These are phyloP conservation scores for Deuterostichococcus epilithicus DNA, from an alignment of 139 green algal species.

Conservation along the genomic window DNA sequence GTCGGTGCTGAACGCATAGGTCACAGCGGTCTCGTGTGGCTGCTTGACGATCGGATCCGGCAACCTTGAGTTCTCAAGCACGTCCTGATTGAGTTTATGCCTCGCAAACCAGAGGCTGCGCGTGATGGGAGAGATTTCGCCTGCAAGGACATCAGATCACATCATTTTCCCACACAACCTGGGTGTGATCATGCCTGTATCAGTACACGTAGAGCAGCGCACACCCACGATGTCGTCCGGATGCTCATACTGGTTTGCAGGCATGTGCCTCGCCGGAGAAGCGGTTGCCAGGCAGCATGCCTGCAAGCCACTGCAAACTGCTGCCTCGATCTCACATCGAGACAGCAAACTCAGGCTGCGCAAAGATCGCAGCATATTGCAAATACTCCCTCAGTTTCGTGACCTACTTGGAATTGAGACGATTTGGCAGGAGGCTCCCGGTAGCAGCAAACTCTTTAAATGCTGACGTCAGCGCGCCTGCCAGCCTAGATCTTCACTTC, in stretches of 20 bases:
- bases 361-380: too few relatives aligned
- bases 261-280: not conserved
- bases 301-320: too few relatives aligned
- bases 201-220: not conserved
- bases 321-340: too few relatives aligned
- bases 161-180: not conserved
- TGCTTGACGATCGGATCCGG: not conserved
- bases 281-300: not conserved
- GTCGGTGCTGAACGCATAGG: slow-evolving; percentile 60
- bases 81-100: slow-evolving; percentile 11
- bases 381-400: too few relatives aligned
- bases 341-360: too few relatives aligned
- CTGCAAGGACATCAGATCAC: not conserved
- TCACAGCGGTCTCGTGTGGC: slow-evolving; percentile 24
- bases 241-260: not conserved
- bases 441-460: too few relatives aligned
- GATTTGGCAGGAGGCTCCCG: too few relatives aligned
- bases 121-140: slow-evolving; percentile 3
- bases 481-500: too few relatives aligned
- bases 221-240: slow-evolving; percentile 11
- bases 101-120: slow-evolving; percentile 45
- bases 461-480: too few relatives aligned
- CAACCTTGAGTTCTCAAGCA: not conserved
- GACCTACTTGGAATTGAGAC: too few relatives aligned
- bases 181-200: not conserved